phyloP scores from a whole-genome alignment of 331 rosid genomes.

The Ulmus americana region DNA sequence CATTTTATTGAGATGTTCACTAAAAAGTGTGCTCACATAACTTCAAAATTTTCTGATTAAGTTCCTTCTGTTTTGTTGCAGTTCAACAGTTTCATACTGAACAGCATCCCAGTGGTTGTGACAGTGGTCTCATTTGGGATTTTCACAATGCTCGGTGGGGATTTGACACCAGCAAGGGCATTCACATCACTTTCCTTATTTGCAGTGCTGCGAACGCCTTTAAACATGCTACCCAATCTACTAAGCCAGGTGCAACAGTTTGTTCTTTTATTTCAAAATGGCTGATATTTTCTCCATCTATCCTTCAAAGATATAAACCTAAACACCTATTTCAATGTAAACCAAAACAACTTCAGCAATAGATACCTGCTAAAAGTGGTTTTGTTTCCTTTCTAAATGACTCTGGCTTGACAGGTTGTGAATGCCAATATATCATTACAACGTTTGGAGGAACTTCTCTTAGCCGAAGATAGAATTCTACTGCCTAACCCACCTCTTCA shows the following conservation, averaged over 20 bases:
- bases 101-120: constrained; percentile 81
- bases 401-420: constrained; percentile 51
- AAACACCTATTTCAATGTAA: no score
- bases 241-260: constrained; percentile 60
- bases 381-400: background rate
- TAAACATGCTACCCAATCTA: constrained; percentile 68
- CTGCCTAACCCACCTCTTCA: constrained; percentile 59
- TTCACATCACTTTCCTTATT: constrained; percentile 85
- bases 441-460: constrained; percentile 76
- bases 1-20: no score
- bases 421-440: constrained; percentile 79
- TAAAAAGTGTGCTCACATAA: background rate
- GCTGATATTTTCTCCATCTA: background rate
- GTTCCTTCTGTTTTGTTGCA: constrained; percentile 30
- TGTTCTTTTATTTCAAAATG: constrained; percentile 2
- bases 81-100: constrained; percentile 62
- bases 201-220: constrained; percentile 64
- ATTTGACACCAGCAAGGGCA: constrained; percentile 83
- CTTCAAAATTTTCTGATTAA: constrained; percentile 21
- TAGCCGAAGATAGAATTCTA: constrained; percentile 56
- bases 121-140: constrained; percentile 65
- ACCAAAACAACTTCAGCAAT: no score
- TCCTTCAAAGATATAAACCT: no score
- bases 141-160: constrained; percentile 79
- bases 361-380: background rate